Evolutionary conservation across 371 early-diverging fungal species (phyloP).

Genomic region (Batkoa obscura): DNA sequence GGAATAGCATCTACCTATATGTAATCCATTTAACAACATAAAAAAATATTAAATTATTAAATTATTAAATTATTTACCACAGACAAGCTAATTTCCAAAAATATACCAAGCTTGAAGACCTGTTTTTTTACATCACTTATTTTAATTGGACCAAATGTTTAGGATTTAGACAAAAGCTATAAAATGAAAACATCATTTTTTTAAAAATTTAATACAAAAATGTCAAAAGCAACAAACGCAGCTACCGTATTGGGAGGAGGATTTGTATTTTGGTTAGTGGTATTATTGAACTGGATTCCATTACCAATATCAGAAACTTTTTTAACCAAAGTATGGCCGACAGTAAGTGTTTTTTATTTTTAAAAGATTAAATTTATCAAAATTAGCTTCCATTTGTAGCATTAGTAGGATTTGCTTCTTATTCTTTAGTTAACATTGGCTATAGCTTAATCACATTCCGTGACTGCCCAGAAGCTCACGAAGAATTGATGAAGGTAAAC

Average conservation of each 20-base stretch:
- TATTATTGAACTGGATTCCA: not conserved
- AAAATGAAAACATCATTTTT: no score
- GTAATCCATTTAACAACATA: no score
- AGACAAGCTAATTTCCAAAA: no score
- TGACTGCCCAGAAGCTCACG: constrained; percentile 74
- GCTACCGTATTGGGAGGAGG: constrained; percentile 17
- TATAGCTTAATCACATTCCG: constrained; percentile 67
- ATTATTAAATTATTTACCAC: no score
- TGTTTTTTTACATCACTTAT: no score
- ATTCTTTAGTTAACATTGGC: constrained; percentile 64
- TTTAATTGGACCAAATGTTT: no score
- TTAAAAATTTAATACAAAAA: constrained; percentile 10
- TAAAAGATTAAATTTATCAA: not conserved
- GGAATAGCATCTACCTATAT: no score
- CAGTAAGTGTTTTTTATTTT: not conserved
- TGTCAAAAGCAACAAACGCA: constrained; percentile 44
- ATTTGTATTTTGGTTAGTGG: not conserved
- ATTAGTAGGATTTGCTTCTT: constrained; percentile 61
- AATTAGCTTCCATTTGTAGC: constrained; percentile 58
- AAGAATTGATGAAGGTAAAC: constrained; percentile 49
- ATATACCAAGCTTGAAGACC: no score
- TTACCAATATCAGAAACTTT: not conserved
- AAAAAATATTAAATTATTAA: no score
- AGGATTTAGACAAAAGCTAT: no score
- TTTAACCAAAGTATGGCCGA: constrained; percentile 4